Conservation (phyloP, 495 filamentous ascomycete genomes). For the Penicillium daleae region DNA sequence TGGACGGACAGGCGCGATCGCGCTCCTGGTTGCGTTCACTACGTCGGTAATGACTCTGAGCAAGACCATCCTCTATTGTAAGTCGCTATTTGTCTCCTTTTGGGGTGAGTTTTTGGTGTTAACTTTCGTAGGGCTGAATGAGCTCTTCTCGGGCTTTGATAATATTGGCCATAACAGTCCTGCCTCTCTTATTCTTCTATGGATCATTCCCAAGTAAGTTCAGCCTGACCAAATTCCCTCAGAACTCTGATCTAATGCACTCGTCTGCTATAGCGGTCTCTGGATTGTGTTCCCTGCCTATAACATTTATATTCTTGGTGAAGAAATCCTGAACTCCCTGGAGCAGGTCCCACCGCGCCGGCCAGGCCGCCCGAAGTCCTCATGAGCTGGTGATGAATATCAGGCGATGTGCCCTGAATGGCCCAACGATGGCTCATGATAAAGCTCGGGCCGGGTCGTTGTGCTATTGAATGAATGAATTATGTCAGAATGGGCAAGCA, state of each 20-base stretch:
- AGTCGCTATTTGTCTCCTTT: conserved; percentile 39
- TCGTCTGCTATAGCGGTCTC: conserved; percentile 57
- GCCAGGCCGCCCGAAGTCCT: conserved; percentile 40
- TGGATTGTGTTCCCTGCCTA: conserved; percentile 78
- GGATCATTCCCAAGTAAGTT: conserved; percentile 82
- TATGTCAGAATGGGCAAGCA: neutral
- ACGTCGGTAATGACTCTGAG: conserved; percentile 79
- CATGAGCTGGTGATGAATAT: conserved; percentile 20
- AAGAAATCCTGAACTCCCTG: conserved; percentile 71
- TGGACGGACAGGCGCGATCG: conserved; percentile 62
- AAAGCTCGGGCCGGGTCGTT: neutral
- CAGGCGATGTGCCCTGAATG: neutral
- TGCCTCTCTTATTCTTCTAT: conserved; percentile 61
- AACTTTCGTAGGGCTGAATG: conserved; percentile 65
- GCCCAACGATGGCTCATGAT: neutral
- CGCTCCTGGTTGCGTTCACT: conserved; percentile 68
- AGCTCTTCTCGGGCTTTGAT: conserved; percentile 74
- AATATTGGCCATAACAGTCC: conserved; percentile 78
- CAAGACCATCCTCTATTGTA: conserved; percentile 89
- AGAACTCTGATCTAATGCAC: conserved; percentile 13
- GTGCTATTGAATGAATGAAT: neutral
- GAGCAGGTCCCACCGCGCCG: conserved; percentile 49
- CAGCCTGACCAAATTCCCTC: too few species aligned
- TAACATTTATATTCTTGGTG: conserved; percentile 69
- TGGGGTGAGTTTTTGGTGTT: conserved; percentile 10